Evolutionary conservation across 805 yeast species (phyloP).

Genomic region (Debaryomyces hansenii): DNA sequence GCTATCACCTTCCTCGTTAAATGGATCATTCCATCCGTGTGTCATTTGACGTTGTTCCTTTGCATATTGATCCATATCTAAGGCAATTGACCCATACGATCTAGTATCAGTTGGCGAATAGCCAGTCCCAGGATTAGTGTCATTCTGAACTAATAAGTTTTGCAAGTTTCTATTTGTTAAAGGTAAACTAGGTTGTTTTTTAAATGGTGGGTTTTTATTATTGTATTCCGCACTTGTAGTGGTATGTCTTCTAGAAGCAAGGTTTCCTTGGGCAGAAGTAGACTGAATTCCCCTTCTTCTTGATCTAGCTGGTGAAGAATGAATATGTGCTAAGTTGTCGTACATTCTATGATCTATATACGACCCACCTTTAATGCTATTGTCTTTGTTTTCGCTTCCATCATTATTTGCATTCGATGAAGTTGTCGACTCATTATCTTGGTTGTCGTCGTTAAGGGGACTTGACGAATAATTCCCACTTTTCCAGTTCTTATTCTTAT

Average conservation of each 20-base stretch:
- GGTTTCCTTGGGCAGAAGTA: neutral
- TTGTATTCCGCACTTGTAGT: neutral
- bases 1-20: slow-evolving; percentile 10
- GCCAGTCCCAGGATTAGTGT: neutral
- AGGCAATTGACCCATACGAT: slow-evolving; percentile 25
- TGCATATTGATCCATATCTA: slow-evolving; percentile 42
- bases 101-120: slow-evolving; percentile 9
- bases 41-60: slow-evolving; percentile 28
- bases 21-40: slow-evolving; percentile 10
- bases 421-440: slow-evolving; percentile 5
- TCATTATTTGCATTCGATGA: slow-evolving; percentile 12
- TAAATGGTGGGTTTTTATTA: neutral
- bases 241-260: slow-evolving; percentile 3
- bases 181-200: slow-evolving; percentile 20
- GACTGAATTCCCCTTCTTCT: slow-evolving; percentile 21
- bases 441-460: neutral
- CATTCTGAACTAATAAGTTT: slow-evolving; percentile 17
- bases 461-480: neutral
- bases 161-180: slow-evolving; percentile 40
- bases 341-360: slow-evolving; percentile 31
- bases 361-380: slow-evolving; percentile 10
- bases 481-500: slow-evolving; percentile 2
- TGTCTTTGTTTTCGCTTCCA: slow-evolving; percentile 3
- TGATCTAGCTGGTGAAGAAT: slow-evolving; percentile 28
- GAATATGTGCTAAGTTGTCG: slow-evolving; percentile 26